Percentiles rank a stretch among this genome's conserved stretches.
These are phyloP conservation scores for Annulohypoxylon bovei DNA, from an alignment of 495 filamentous ascomycete species.

Conservation along the genomic window DNA sequence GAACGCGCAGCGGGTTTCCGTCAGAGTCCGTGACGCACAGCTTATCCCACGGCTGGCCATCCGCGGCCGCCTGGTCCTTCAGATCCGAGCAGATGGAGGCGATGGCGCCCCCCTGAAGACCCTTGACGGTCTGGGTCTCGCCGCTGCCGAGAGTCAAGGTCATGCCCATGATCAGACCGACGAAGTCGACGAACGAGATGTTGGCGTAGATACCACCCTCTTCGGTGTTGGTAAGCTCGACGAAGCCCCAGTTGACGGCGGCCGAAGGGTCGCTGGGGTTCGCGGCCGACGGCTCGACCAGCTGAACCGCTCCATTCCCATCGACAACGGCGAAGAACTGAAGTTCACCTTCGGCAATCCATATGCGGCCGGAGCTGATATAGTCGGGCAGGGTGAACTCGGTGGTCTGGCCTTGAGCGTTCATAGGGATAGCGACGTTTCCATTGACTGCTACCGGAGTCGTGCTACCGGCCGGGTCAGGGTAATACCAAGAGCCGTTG, in stretches of 20 bases:
- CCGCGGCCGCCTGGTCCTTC: slow-evolving; percentile 43
- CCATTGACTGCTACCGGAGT: slow-evolving; percentile 45
- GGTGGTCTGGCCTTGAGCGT: slow-evolving; percentile 45
- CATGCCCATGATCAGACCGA: slow-evolving; percentile 55
- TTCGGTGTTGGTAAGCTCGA: slow-evolving; percentile 56
- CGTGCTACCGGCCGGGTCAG: slow-evolving; percentile 38
- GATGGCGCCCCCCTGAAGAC: slow-evolving; percentile 48
- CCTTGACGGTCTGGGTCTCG: slow-evolving; percentile 47
- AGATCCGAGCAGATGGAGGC: slow-evolving; percentile 51
- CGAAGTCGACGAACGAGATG: slow-evolving; percentile 61
- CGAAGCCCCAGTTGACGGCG: slow-evolving; percentile 57
- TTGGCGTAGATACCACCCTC: slow-evolving; percentile 54
- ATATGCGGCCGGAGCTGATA: slow-evolving; percentile 54
- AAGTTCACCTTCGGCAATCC: slow-evolving; percentile 55
- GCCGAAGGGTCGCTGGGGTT: slow-evolving; percentile 57
- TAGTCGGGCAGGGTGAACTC: slow-evolving; percentile 53
- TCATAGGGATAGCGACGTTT: slow-evolving; percentile 46
- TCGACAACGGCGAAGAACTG: slow-evolving; percentile 51
- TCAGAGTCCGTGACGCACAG: slow-evolving; percentile 46
- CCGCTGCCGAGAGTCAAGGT: slow-evolving; percentile 46
- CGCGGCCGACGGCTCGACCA: slow-evolving; percentile 54
- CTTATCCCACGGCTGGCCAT: slow-evolving; percentile 53
- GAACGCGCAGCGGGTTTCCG: slow-evolving; percentile 52
- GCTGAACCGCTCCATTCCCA: slow-evolving; percentile 39
- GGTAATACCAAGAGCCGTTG: slow-evolving; percentile 52